Percentiles rank a stretch among this genome's conserved stretches.
These are phyloP conservation scores for Cunninghamia lanceolata DNA, from an alignment of 75 land plant species.

Conservation along the genomic window DNA sequence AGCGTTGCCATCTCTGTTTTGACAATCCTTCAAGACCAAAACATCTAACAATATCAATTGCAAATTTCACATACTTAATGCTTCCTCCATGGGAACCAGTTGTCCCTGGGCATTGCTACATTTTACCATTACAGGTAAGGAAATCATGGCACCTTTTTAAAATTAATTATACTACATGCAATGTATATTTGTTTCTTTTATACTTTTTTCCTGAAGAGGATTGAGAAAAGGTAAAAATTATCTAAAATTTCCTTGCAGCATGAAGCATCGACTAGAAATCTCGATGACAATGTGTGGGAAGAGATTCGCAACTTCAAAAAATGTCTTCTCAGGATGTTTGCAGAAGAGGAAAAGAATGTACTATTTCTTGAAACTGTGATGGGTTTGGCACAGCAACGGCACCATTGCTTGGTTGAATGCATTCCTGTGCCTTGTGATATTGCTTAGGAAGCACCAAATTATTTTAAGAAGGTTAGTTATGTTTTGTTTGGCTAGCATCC, in stretches of 20 bases:
- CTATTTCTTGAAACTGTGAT: constrained; percentile 87
- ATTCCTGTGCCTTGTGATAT: constrained; percentile 72
- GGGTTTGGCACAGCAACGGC: constrained; percentile 64
- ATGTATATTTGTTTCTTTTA: not conserved
- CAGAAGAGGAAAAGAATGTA: constrained; percentile 70
- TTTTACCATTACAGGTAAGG: constrained; percentile 79
- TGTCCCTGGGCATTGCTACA: constrained; percentile 86
- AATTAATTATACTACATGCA: not conserved
- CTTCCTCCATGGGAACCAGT: constrained; percentile 79
- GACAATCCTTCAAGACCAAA: constrained; percentile 84
- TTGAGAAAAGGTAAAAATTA: not conserved
- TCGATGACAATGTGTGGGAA: constrained; percentile 90
- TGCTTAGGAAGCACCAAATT: constrained; percentile 79
- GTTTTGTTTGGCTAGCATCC: not conserved
- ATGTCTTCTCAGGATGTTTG: constrained; percentile 91
- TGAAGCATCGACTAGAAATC: constrained; percentile 78
- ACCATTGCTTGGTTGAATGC: constrained; percentile 93
- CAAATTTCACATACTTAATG: constrained; percentile 77
- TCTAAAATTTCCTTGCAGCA: constrained; percentile 54
- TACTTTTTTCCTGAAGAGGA: not conserved
- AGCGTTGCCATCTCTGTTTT: constrained; percentile 90
- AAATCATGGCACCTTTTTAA: not conserved
- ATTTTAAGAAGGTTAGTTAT: constrained; percentile 86
- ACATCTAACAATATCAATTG: constrained; percentile 83
- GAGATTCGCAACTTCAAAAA: constrained; percentile 98